Evolutionary conservation across 768 basidiomycete species (phyloP).

Genomic region (Lactarius vividus): DNA sequence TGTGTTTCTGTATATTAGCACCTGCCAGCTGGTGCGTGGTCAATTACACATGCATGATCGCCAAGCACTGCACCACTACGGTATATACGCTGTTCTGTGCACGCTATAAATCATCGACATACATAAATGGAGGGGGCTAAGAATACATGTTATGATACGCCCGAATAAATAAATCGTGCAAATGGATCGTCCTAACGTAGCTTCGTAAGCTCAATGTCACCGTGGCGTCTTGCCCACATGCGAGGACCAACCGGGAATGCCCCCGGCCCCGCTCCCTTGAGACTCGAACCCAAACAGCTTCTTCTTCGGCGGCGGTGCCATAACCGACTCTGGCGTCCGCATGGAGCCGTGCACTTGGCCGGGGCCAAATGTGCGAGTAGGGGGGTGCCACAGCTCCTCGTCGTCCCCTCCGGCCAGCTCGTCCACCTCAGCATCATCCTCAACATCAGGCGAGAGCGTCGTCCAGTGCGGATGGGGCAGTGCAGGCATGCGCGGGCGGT

Average conservation of each 20-base stretch:
- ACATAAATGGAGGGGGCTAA: slow-evolving; percentile 20
- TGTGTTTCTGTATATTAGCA: neutral
- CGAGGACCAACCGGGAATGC: slow-evolving; percentile 1
- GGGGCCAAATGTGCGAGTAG: neutral
- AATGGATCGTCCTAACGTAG: slow-evolving; percentile 3
- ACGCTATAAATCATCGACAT: slow-evolving; percentile 3
- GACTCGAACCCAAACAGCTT: slow-evolving; percentile 21
- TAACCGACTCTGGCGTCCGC: slow-evolving; percentile 5
- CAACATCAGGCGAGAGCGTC: slow-evolving; percentile 7
- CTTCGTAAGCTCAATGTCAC: neutral
- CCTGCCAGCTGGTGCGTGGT: slow-evolving; percentile 3
- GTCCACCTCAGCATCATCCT: slow-evolving; percentile 14
- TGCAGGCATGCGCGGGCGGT: neutral
- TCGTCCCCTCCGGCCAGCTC: slow-evolving; percentile 19
- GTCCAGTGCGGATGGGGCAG: slow-evolving; percentile 8
- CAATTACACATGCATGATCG: neutral
- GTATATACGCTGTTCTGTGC: neutral
- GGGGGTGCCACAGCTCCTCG: slow-evolving; percentile 4
- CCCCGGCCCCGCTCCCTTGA: neutral
- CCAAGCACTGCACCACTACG: neutral
- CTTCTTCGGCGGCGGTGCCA: slow-evolving; percentile 21
- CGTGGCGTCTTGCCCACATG: slow-evolving; percentile 7
- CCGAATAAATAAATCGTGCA: slow-evolving; percentile 14
- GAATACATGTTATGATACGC: slow-evolving; percentile 25
- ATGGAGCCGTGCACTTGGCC: neutral